Conservation (phyloP, 2,329 filamentous ascomycete species). For the Beauveria varroae region DNA sequence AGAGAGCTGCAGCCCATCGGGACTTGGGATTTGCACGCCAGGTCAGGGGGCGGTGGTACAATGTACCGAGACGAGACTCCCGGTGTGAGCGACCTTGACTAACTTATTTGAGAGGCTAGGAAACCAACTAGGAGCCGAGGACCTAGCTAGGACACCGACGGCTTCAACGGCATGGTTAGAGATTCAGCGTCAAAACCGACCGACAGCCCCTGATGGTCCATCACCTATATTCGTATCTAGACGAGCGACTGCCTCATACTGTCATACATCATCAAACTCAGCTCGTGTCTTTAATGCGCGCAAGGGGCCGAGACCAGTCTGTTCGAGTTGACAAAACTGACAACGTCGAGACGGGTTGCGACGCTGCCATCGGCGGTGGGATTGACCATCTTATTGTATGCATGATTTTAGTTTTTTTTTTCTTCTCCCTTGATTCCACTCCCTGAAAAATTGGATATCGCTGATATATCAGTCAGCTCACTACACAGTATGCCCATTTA, state of each 20-base stretch:
- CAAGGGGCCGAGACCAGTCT: constrained; percentile 27
- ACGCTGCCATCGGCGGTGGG: constrained; percentile 19
- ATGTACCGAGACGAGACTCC: constrained; percentile 25
- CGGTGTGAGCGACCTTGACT: constrained; percentile 21
- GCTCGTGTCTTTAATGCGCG: constrained; percentile 27
- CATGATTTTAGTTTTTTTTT: constrained; percentile 5
- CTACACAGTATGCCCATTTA: too few relatives aligned
- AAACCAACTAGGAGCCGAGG: constrained; percentile 14
- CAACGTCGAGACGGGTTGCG: constrained; percentile 26
- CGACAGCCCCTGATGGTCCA: constrained; percentile 27
- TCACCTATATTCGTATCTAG: constrained; percentile 21
- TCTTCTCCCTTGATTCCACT: neutral
- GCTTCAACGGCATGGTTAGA: constrained; percentile 34
- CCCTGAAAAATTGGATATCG: neutral
- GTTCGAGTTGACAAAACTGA: constrained; percentile 24
- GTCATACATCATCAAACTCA: constrained; percentile 24
- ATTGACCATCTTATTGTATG: constrained; percentile 30
- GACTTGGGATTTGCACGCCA: constrained; percentile 28
- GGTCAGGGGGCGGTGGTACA: constrained; percentile 28
- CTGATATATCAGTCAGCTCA: neutral
- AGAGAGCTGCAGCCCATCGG: constrained; percentile 27
- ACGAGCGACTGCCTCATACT: too few relatives aligned
- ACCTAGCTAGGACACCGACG: constrained; percentile 11
- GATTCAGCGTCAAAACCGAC: constrained; percentile 28
- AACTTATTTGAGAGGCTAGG: neutral